phyloP scores from a whole-genome alignment of 2,329 filamentous ascomycete species.

The Pleoardoris graminearum region DNA sequence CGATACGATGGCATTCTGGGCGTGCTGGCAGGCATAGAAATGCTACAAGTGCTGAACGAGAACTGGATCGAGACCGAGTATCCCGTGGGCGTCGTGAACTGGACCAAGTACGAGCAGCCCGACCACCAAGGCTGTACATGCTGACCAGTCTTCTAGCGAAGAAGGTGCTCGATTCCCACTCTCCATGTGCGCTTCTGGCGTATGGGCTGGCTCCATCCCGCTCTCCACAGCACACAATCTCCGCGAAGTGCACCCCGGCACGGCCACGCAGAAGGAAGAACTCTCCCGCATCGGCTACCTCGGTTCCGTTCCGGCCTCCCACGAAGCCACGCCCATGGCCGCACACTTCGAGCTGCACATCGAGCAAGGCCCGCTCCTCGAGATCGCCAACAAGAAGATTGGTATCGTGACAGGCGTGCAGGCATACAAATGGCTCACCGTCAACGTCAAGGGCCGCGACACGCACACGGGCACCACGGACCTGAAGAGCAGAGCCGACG shows the following conservation, averaged over 20 bases:
- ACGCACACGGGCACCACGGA: slow-evolving; percentile 77
- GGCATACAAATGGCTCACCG: slow-evolving; percentile 73
- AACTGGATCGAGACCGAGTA: slow-evolving; percentile 69
- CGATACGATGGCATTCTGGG: slow-evolving; percentile 79
- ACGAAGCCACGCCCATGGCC: slow-evolving; percentile 66
- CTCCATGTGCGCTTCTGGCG: slow-evolving; percentile 73
- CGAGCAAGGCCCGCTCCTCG: slow-evolving; percentile 78
- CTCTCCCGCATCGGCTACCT: slow-evolving; percentile 73
- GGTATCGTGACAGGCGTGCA: slow-evolving; percentile 74
- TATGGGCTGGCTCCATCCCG: slow-evolving; percentile 72
- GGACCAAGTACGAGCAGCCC: slow-evolving; percentile 65
- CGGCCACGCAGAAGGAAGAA: slow-evolving; percentile 67
- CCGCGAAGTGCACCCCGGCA: slow-evolving; percentile 63
- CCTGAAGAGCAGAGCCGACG: slow-evolving; percentile 67
- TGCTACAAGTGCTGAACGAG: slow-evolving; percentile 69
- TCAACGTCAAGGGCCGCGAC: slow-evolving; percentile 68
- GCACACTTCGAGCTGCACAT: slow-evolving; percentile 86
- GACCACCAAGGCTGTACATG: too few relatives aligned
- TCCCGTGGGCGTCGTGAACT: slow-evolving; percentile 75
- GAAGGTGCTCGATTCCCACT: slow-evolving; percentile 80
- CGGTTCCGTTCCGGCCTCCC: slow-evolving; percentile 60
- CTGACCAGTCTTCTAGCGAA: slow-evolving; percentile 57
- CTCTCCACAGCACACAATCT: slow-evolving; percentile 63
- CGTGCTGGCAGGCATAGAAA: slow-evolving; percentile 72
- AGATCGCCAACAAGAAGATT: slow-evolving; percentile 65